Evolutionary conservation across 768 basidiomycete genomes (phyloP).

Genomic region (Xerocomellus amylosporus): DNA sequence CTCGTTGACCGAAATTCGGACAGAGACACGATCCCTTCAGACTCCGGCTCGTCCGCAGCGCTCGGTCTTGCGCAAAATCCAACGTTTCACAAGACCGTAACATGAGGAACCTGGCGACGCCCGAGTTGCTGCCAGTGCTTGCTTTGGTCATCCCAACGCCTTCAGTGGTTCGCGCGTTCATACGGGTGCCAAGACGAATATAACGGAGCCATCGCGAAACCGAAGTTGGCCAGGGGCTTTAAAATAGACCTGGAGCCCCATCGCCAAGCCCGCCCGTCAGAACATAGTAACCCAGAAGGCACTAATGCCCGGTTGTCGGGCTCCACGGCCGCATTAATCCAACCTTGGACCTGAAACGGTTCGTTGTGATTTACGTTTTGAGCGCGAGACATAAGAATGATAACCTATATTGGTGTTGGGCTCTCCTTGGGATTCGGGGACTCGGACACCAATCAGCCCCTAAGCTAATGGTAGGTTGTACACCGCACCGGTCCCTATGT

Average conservation of each 20-base stretch:
- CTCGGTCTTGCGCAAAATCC: neutral
- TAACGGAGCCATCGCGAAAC: neutral
- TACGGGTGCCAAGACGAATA: neutral
- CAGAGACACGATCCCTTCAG: neutral
- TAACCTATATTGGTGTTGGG: neutral
- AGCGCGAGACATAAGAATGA: neutral
- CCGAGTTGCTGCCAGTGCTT: neutral
- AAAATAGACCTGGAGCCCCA: conserved; percentile 6
- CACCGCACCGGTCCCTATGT: neutral
- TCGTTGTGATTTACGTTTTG: conserved; percentile 23
- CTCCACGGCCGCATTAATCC: neutral
- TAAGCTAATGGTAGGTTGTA: neutral
- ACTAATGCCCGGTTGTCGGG: neutral
- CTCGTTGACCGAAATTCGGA: neutral
- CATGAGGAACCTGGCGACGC: neutral
- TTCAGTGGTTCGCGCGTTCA: neutral
- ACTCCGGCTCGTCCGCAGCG: neutral
- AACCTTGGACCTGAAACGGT: conserved; percentile 12
- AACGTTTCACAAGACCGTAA: neutral
- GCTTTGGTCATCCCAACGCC: neutral
- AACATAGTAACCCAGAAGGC: neutral
- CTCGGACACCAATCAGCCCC: neutral
- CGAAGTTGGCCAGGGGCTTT: neutral
- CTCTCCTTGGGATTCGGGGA: conserved; percentile 1
- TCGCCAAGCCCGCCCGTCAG: conserved; percentile 4